Evolutionary conservation across 148 eudicot genomes (phyloP).

Genomic region (Camellia japonica): DNA sequence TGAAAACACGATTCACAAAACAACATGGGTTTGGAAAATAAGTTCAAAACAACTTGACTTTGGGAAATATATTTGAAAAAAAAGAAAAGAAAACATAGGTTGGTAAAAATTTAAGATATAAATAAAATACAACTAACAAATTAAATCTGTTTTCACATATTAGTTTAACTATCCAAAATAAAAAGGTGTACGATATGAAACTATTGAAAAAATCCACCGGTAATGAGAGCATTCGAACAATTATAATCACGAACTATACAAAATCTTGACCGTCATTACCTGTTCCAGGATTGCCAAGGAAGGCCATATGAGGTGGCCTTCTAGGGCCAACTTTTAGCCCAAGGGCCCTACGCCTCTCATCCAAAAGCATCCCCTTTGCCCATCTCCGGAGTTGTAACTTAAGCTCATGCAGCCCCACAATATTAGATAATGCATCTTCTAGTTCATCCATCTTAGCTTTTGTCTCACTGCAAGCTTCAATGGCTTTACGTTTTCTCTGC

Average conservation of each 20-base stretch:
- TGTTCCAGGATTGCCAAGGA: slow-evolving; percentile 99
- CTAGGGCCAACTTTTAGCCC: slow-evolving; percentile 88
- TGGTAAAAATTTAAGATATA: too few relatives aligned
- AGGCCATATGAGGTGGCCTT: slow-evolving; percentile 98
- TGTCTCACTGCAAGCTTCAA: slow-evolving; percentile 90
- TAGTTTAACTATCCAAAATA: not conserved
- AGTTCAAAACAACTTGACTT: too few relatives aligned
- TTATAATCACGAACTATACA: not conserved
- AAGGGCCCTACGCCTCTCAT: slow-evolving; percentile 96
- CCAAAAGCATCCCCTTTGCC: slow-evolving; percentile 99
- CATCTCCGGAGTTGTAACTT: slow-evolving; percentile 86
- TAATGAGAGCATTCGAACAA: not conserved
- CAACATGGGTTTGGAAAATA: too few relatives aligned
- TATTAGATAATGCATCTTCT: slow-evolving; percentile 62
- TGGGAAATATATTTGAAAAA: too few relatives aligned
- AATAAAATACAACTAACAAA: too few relatives aligned
- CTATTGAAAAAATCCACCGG: too few relatives aligned
- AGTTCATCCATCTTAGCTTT: slow-evolving; percentile 96
- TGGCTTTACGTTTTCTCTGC: slow-evolving; percentile 76
- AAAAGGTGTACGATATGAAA: not conserved
- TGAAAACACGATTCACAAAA: too few relatives aligned
- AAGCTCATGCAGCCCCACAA: slow-evolving; percentile 82
- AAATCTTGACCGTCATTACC: slow-evolving; percentile 39
- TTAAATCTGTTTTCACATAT: not conserved
- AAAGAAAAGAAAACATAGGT: too few relatives aligned